Percentiles rank a stretch among this genome's conserved stretches.
These are phyloP conservation scores for Arthroderma sp. DNA, from an alignment of 2,329 filamentous ascomycete genomes.

Conservation along the genomic window DNA sequence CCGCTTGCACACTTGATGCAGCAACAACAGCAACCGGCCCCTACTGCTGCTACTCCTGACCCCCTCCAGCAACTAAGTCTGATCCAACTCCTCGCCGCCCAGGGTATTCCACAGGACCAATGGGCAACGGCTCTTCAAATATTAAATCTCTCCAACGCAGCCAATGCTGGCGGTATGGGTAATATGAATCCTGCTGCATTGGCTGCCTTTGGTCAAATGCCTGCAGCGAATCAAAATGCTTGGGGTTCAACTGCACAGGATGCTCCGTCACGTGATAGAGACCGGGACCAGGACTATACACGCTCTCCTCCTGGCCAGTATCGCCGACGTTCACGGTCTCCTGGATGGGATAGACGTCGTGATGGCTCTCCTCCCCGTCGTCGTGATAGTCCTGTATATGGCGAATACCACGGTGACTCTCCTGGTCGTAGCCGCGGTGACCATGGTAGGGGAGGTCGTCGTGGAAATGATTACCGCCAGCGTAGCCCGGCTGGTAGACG, in stretches of 20 bases:
- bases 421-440: slow-evolving; percentile 47
- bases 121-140: slow-evolving; percentile 50
- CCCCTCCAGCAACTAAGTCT: slow-evolving; percentile 61
- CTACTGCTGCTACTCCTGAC: slow-evolving; percentile 33
- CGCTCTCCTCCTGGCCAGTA: slow-evolving; percentile 50
- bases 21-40: slow-evolving; percentile 23
- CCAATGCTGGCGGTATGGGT: slow-evolving; percentile 21
- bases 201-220: slow-evolving; percentile 29
- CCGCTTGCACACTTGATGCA: slow-evolving; percentile 24
- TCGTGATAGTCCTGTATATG: slow-evolving; percentile 58
- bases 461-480: slow-evolving; percentile 62
- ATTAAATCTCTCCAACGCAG: slow-evolving; percentile 32
- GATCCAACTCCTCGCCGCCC: slow-evolving; percentile 61
- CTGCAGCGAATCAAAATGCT: slow-evolving; percentile 12
- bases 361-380: slow-evolving; percentile 52
- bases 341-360: slow-evolving; percentile 59
- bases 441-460: slow-evolving; percentile 40
- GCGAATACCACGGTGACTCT: slow-evolving; percentile 60
- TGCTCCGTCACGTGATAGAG: slow-evolving; percentile 26
- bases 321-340: slow-evolving; percentile 68
- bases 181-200: slow-evolving; percentile 33
- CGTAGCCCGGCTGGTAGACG: slow-evolving; percentile 66
- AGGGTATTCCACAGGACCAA: slow-evolving; percentile 66
- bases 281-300: slow-evolving; percentile 48
- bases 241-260: slow-evolving; percentile 22